phyloP scores from a whole-genome alignment of 2,329 filamentous ascomycete genomes.

The Pseudogymnoascus sp. region DNA sequence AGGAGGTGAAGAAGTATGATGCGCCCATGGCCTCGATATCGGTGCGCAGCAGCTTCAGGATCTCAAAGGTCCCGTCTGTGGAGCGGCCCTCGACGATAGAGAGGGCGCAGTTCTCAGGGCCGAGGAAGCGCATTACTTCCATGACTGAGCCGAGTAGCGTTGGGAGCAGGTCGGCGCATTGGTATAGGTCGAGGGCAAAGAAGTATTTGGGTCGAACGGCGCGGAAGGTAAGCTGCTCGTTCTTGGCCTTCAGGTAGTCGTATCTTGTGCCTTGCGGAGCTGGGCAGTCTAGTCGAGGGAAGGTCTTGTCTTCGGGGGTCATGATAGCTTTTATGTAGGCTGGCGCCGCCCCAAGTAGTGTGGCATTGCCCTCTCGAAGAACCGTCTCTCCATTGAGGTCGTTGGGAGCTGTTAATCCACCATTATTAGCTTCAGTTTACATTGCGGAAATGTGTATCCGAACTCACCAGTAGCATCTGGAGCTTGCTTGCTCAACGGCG shows the following conservation, averaged over 20 bases:
- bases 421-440: neutral
- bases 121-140: slow-evolving; percentile 38
- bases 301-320: neutral
- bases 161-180: slow-evolving; percentile 39
- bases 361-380: neutral
- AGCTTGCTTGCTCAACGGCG: neutral
- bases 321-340: slow-evolving; percentile 10
- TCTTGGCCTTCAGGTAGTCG: neutral
- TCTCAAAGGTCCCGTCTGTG: slow-evolving; percentile 44
- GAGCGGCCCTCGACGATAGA: slow-evolving; percentile 52
- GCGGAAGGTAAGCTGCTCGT: neutral
- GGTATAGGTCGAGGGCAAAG: slow-evolving; percentile 45
- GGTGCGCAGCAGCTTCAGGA: slow-evolving; percentile 36
- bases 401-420: neutral
- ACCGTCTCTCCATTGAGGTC: neutral
- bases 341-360: neutral
- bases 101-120: slow-evolving; percentile 41
- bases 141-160: slow-evolving; percentile 45
- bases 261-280: neutral
- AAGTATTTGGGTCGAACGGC: slow-evolving; percentile 31
- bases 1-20: slow-evolving; percentile 37
- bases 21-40: slow-evolving; percentile 34
- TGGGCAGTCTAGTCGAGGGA: slow-evolving; percentile 7
- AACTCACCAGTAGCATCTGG: neutral
- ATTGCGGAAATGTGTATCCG: neutral